Base-by-base conservation (phyloP, 1,139 yeast species). In the Kurtzmaniella natalensis region DNA sequence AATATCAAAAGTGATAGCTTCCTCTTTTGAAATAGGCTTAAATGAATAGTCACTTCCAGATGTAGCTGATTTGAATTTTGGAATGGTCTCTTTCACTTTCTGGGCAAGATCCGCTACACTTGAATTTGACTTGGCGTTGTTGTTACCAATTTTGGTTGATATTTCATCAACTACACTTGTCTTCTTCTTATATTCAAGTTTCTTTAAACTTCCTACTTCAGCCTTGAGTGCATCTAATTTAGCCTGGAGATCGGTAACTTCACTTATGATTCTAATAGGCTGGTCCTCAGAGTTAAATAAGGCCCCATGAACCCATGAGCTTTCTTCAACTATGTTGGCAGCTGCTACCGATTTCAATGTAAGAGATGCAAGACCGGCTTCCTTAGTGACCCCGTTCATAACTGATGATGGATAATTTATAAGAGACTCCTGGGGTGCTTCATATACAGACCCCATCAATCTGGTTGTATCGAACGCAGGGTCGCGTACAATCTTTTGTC, bases 331-430 rank as follows among this genome's bases (percentile, higher is more conserved):
- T 25, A 59, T 57, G 34, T 55, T 52, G 15, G 63, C 62, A 37
- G 67, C 63, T 17, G 57, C 62, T 15, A 67, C 53, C 1, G 73
- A 61, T 41, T 69, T 69, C 46, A 64, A 66, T 1, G 74, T 66
- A 36, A 69, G 53, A 3, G 72, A 63, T 28, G 57, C 58, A 22
- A 69, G 51, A n/a, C 74, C 74, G 8, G 70, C 70, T 43, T 68
- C 70, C 11, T 52, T 53, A 0, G 73, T 65, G n/a, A 63, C 51
- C 2, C 74, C 75, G 36, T 64, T 64, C 30, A 65, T 52, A 1
- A 69, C 59, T 0, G 72, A 64, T 2, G 70, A 64, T 9, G 70
- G 71, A 32, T 55, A 61, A 32, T 64, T 59, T 28, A 51, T 47
- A 29, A 65, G 53, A 1, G 62, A 48, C 16, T 64, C 68, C 16